phyloP scores from a whole-genome alignment of 345 rosid genomes.

The Syzygium grande region DNA sequence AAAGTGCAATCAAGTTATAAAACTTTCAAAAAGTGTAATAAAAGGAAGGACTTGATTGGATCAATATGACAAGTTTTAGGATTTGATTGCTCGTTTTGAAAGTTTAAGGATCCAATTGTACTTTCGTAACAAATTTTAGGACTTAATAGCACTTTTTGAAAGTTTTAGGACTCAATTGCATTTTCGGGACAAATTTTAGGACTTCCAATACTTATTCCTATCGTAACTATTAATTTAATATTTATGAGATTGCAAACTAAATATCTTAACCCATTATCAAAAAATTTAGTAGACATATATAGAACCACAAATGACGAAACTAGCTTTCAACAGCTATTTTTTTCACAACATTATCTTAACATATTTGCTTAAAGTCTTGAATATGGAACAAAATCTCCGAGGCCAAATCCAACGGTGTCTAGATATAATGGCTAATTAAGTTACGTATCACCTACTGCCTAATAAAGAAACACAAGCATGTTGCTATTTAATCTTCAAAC shows the following conservation, averaged over 20 bases:
- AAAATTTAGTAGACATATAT: background rate
- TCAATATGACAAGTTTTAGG: too few species aligned
- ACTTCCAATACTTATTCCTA: too few species aligned
- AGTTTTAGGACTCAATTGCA: too few species aligned
- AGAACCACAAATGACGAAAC: background rate
- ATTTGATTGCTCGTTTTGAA: too few species aligned
- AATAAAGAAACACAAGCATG: background rate
- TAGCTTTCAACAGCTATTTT: background rate
- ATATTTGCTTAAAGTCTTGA: background rate
- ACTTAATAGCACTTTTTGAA: too few species aligned
- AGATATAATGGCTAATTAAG: background rate
- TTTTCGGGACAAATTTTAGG: too few species aligned
- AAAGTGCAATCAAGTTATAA: too few species aligned
- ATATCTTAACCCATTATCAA: background rate
- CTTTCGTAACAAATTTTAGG: too few species aligned
- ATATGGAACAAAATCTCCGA: background rate
- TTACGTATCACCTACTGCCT: background rate
- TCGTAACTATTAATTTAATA: background rate
- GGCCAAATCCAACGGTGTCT: background rate
- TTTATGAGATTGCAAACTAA: background rate
- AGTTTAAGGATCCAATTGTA: too few species aligned
- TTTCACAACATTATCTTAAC: background rate
- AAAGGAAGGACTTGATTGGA: too few species aligned
- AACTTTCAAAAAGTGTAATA: too few species aligned
- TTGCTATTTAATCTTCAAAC: background rate